A percentile compares a stretch with the other conserved stretches of the same genome.
phyloP scores from a whole-genome alignment of 164 flowering plant genomes.

The Vitis riparia region DNA sequence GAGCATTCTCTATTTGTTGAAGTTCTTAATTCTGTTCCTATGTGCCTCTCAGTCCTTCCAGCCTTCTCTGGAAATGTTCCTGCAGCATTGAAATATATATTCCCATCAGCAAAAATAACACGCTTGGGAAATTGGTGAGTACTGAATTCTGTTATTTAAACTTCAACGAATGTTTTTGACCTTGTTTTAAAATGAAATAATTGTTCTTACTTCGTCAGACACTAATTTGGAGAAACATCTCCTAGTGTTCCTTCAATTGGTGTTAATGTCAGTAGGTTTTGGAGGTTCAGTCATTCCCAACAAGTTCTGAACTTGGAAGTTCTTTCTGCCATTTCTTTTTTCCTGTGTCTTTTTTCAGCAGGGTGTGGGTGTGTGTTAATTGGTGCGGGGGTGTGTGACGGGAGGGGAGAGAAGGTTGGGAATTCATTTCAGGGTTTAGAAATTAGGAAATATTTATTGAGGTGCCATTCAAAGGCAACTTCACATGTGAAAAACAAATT shows the following conservation, averaged over 20 bases:
- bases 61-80: slow-evolving; percentile 88
- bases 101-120: slow-evolving; percentile 70
- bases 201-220: not conserved
- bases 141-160: not conserved
- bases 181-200: not conserved
- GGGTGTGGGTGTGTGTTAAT: no score
- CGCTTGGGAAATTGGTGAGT: slow-evolving; percentile 73
- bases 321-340: no score
- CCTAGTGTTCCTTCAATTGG: not conserved
- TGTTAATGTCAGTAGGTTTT: not conserved
- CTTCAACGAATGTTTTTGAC: not conserved
- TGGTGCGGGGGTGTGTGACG: no score
- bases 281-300: not conserved
- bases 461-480: no score
- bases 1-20: no score
- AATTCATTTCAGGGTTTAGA: no score
- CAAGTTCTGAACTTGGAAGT: no score
- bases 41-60: slow-evolving; percentile 58
- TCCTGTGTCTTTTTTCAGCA: no score
- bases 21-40: not conserved
- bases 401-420: no score
- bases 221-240: not conserved
- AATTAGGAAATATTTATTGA: no score
- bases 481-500: no score
- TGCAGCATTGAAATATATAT: slow-evolving; percentile 52